Percentiles rank a stretch among this genome's conserved stretches.
Evolutionary conservation across 1,284 basidiomycete species (phyloP).

Genomic region (Melampsora americana): DNA sequence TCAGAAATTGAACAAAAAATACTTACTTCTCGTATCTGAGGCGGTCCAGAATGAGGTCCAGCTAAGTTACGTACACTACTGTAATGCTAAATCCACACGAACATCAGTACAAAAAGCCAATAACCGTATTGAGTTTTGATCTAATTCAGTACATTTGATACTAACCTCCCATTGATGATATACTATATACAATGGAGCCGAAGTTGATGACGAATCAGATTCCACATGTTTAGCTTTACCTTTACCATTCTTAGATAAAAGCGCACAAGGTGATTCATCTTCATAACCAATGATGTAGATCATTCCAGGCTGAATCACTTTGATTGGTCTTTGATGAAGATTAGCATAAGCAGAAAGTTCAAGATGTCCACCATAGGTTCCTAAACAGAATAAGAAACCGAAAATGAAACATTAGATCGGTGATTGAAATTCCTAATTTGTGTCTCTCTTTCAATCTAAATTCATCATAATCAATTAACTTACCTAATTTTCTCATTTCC

Average conservation of each 20-base stretch:
- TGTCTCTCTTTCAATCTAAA: not conserved
- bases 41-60: slow-evolving; percentile 77
- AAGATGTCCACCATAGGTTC: slow-evolving; percentile 84
- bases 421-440: too few species aligned
- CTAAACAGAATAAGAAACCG: slow-evolving; percentile 55
- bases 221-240: slow-evolving; percentile 44
- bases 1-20: not conserved
- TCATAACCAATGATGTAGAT: slow-evolving; percentile 54
- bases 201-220: not conserved
- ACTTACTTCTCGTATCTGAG: slow-evolving; percentile 63
- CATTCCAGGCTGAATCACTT: slow-evolving; percentile 79
- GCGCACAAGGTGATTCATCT: slow-evolving; percentile 46
- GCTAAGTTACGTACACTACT: slow-evolving; percentile 80
- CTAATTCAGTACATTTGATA: not conserved
- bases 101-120: slow-evolving; percentile 55
- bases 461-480: slow-evolving; percentile 55
- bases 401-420: too few species aligned
- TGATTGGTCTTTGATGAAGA: slow-evolving; percentile 71
- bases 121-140: too few species aligned
- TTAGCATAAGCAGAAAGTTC: slow-evolving; percentile 86
- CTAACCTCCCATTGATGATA: slow-evolving; percentile 50
- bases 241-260: slow-evolving; percentile 27
- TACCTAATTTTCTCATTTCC: slow-evolving; percentile 73
- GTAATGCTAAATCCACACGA: slow-evolving; percentile 64
- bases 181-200: slow-evolving; percentile 46